These are phyloP conservation scores for Plantago elongata DNA, from an alignment of 257 asterid genomes.

Conservation along the genomic window DNA sequence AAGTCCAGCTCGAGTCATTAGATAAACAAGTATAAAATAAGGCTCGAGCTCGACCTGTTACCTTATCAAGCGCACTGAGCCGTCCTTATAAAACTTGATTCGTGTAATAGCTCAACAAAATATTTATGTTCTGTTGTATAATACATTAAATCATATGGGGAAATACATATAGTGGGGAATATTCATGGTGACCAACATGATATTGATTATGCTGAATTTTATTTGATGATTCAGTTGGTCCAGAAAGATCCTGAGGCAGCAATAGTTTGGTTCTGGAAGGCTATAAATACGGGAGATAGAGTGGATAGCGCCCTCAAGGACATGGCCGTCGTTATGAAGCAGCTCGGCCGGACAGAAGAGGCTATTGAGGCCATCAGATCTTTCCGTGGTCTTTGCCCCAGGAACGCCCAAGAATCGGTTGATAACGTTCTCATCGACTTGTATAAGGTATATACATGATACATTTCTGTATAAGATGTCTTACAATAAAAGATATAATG, in stretches of 20 bases:
- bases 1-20: no score
- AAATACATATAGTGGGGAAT: no score
- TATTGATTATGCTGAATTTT: background rate
- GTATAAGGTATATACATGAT: conserved; percentile 43
- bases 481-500: no score
- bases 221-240: conserved; percentile 35
- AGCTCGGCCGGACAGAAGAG: conserved; percentile 59
- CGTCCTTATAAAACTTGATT: no score
- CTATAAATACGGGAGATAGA: conserved; percentile 69
- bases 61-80: no score
- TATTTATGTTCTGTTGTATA: no score
- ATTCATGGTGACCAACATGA: background rate
- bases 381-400: conserved; percentile 55
- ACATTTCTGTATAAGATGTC: no score
- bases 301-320: conserved; percentile 78
- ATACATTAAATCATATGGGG: background rate
- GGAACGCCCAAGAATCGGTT: conserved; percentile 62
- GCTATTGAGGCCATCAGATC: conserved; percentile 67
- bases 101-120: no score
- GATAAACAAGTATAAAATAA: no score
- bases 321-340: conserved; percentile 87
- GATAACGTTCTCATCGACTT: conserved; percentile 78
- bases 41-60: no score
- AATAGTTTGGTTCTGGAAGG: conserved; percentile 70
- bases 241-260: conserved; percentile 66